Conservation (phyloP, 306 rosid genomes). For the Sesbania bispinosa region DNA sequence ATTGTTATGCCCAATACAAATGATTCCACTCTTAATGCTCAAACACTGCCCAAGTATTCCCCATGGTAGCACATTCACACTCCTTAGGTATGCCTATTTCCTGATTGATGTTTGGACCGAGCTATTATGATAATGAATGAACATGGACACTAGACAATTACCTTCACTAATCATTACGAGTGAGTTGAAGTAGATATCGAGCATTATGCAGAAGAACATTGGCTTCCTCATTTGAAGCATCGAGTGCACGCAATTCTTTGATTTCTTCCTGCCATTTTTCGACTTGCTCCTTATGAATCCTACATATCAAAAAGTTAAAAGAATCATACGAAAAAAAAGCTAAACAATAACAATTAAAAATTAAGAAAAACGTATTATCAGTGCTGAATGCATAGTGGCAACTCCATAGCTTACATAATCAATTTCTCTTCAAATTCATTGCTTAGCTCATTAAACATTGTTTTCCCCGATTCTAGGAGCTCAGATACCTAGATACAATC, state of each 20-base stretch:
- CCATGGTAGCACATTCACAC: background rate
- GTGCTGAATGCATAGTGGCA: background rate
- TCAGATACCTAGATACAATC: conserved; percentile 78
- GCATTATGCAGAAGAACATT: conserved; percentile 64
- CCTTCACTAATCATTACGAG: conserved; percentile 48
- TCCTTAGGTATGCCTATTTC: background rate
- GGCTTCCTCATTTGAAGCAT: conserved; percentile 74
- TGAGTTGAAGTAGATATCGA: conserved; percentile 55
- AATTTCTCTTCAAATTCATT: conserved; percentile 71
- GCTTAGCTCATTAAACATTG: conserved; percentile 56
- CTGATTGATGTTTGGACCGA: background rate
- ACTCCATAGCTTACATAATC: conserved; percentile 61
- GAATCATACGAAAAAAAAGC: background rate
- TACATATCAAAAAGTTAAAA: conserved; percentile 16
- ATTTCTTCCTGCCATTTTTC: conserved; percentile 90
- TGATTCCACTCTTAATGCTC: background rate
- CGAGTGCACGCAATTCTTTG: conserved; percentile 56
- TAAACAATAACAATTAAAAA: background rate
- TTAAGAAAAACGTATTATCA: background rate
- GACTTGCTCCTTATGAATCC: conserved; percentile 73
- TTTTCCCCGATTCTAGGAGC: conserved; percentile 73
- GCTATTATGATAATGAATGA: background rate
- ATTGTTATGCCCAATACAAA: background rate
- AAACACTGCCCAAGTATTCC: background rate
- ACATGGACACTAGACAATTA: conserved; percentile 12